Evolutionary conservation across 495 filamentous ascomycete species (phyloP), one percentile per base, ranked within the genome.

Genomic region (Pyrenula aspistea): DNA sequence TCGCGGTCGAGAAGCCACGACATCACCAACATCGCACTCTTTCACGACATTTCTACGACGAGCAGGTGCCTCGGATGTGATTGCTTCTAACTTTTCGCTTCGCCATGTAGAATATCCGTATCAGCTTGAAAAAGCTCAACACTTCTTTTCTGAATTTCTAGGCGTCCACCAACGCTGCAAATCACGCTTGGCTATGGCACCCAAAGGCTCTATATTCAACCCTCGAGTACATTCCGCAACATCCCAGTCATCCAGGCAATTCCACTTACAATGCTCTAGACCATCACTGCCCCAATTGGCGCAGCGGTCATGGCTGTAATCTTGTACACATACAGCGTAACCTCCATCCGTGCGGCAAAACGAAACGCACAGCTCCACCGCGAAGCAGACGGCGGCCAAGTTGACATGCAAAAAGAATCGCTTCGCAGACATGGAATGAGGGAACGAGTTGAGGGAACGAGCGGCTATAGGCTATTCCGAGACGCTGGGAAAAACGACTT

Each of bases 361-460:
- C 52, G 61, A 1, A 65, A 65, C 49, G 64, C 63, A 25, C 66
- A 69, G 42, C 60, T 61, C 36, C 73, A 75, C 42, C 60, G 75
- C 22, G 68, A 70, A 42, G 75, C 70, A 22, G 75, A 76, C 57
- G 74, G 74, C 19, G 71, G 72, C 10, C 73, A 74, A 59, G 72
- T 76, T 57, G 66, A 62, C 58, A 74, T 73, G 73, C 61, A 67
- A 12, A 74, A 76, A 53, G 73, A 77, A 61, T 69, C 60, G 15
- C 62, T 73, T 56, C 59, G 74, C 36, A 60, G 71, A 42, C 74
- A 77, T 56, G 72, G 73, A 19, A 58, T 61, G 25, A 51, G 76
- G 59, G 67, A 74, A 52, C 57, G 60, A 24, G 70, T 67, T 2
- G 61, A 65, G 22, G 62, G 59, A 20, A 57, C 50, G 19, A 24